Evolutionary conservation across 2,329 filamentous ascomycete species (phyloP), one percentile per base, ranked within the genome.

Genomic region (Cladobotryum protrusum): DNA sequence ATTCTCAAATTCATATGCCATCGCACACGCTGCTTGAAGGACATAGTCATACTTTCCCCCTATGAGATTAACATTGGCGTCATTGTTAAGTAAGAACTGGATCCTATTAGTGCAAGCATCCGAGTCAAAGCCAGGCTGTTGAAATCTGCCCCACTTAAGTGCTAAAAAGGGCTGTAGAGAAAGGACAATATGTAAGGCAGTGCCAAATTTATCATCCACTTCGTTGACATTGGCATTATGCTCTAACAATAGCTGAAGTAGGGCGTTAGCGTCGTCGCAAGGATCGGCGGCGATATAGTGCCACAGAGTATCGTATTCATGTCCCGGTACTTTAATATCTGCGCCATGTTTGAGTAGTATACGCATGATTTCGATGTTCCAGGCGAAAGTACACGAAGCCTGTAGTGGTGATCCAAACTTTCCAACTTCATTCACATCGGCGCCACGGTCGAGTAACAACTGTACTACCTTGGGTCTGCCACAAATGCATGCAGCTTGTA

Each of bases 21-120:
- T 5, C 24, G 24, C 24, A 29, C 24, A 29, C 11, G 6, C 24
- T 8, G 24, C 24, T 29, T 29, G 24, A 9, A 29, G 24, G 6
- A 9, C 24, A 29, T 8, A 29, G 4, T 9, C 6, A 29, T 29
- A 29, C 24, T 8, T 29, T 6, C 24, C 24, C 6, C 24, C 24
- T 29, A 6, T 29, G 24, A 29, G 2, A 29, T 29, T 44, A 8
- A 36, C 34, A 24, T 49, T 33, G 11, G 52, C 52, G 17, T 46
- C 49, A 7, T 12, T n/a, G 3, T 49, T 20, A 4, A 54, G 49
- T 3, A 54, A 43, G 36, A 52, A 36, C 7, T 9, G 13, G 14
- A 45, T 44, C 15, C n/a, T 48, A 33, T 19, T 17, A 7, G 24
- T 29, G n/a, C n/a, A n/a, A n/a, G n/a, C n/a, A n/a, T n/a, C n/a